Base-by-base conservation (phyloP, 139 green algal species). In the Chlorella sorokiniana region DNA sequence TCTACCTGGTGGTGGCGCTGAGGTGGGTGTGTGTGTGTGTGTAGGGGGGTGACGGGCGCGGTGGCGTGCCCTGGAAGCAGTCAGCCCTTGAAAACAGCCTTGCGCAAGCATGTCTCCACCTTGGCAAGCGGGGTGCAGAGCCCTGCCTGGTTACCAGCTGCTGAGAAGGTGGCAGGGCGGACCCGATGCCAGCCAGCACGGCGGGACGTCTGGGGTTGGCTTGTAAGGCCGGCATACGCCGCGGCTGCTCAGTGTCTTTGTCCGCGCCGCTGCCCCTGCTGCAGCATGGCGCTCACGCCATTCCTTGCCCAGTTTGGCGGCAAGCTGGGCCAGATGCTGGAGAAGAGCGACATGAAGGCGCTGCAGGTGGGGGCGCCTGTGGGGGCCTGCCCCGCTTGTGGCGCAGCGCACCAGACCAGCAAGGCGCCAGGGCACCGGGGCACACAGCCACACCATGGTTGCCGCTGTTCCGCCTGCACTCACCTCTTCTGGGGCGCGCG, bases 1-100 rank as follows among this genome's bases (percentile, higher is more conserved):
- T 99, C 45, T 99, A 98, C 87, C 88, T 99, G 48, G 93, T 99
- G 69, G 97, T 99, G 9, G 96, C 94, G 31, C 89, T 99, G 40
- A 82, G 74, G 74, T 70, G 74, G 14, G 56, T 29, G 35, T 38
- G 40, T 40, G 25, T 25, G 61, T 27, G 42, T 14, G 33, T 31
- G 63, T 7, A 23, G 31, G 5, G 63, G 9, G 33, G 7, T 3
- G 33, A 69, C n/a, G n/a, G n/a, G n/a, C n/a, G n/a, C n/a, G n/a
- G n/a, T n/a, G n/a, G n/a, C n/a, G n/a, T n/a, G n/a, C n/a, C n/a
- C n/a, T n/a, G n/a, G n/a, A n/a, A n/a, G n/a, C n/a, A n/a, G n/a
- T n/a, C n/a, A n/a, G n/a, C n/a, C n/a, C n/a, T n/a, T n/a, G n/a
- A n/a, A n/a, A n/a, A n/a, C n/a, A n/a, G n/a, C n/a, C n/a, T n/a